Conservation (phyloP, 768 basidiomycete genomes). For the Saitozyma sp. region DNA sequence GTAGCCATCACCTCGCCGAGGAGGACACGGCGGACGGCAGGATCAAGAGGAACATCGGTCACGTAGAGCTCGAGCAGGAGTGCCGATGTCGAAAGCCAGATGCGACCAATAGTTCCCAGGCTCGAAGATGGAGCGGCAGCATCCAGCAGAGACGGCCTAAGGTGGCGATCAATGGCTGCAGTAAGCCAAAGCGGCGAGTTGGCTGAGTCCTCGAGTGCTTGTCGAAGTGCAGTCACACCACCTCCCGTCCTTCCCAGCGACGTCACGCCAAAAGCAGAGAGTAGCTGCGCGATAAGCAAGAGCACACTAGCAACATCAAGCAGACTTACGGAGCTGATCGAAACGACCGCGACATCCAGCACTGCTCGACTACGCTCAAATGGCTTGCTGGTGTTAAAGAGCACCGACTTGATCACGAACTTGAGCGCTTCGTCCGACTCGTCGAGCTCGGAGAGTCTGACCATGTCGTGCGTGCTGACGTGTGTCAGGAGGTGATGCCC, state of each 20-base stretch:
- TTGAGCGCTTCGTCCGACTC: slow-evolving; percentile 17
- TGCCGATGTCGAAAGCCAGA: slow-evolving; percentile 66
- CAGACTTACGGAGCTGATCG: not conserved
- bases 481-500: too few species aligned
- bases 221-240: too few species aligned
- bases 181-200: too few species aligned
- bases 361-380: not conserved
- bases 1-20: slow-evolving; percentile 18
- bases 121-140: not conserved
- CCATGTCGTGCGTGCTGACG: slow-evolving; percentile 11
- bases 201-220: too few species aligned
- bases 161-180: not conserved
- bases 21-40: slow-evolving; percentile 59
- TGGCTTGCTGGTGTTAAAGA: not conserved
- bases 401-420: slow-evolving; percentile 14
- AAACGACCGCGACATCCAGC: not conserved
- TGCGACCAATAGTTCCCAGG: slow-evolving; percentile 50
- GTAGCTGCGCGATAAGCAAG: slow-evolving; percentile 8
- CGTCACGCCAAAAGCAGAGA: slow-evolving; percentile 5
- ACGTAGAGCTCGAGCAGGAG: slow-evolving; percentile 71
- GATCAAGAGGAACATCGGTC: slow-evolving; percentile 83
- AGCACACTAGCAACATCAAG: not conserved
- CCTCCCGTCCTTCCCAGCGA: too few species aligned
- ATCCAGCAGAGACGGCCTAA: slow-evolving; percentile 1
- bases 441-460: slow-evolving; percentile 19